phyloP scores from a whole-genome alignment of 164 flowering plant genomes.

The Saururus chinensis region DNA sequence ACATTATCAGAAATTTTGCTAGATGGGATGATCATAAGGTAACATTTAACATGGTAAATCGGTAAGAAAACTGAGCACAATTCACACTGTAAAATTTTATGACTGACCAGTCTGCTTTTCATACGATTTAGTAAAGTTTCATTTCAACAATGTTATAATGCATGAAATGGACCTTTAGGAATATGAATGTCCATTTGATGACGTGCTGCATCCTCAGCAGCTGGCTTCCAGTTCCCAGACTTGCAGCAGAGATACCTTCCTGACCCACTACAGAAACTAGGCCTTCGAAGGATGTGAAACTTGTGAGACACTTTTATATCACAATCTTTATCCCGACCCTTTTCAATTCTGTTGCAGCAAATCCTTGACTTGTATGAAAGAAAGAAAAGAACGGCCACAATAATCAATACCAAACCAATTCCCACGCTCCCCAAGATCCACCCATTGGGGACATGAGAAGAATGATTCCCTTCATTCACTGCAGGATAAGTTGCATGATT shows the following conservation, averaged over 20 bases:
- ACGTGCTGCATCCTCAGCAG: constrained; percentile 38
- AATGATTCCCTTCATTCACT: constrained; percentile 34
- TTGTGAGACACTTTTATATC: constrained; percentile 48
- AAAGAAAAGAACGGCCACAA: constrained; percentile 30
- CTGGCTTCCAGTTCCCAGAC: constrained; percentile 40
- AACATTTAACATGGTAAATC: too few relatives aligned
- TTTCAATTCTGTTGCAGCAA: constrained; percentile 24
- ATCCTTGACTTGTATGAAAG: constrained; percentile 38
- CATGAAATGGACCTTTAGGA: constrained; percentile 46
- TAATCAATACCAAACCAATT: constrained; percentile 39
- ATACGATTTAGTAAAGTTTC: too few relatives aligned
- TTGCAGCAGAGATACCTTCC: constrained; percentile 48
- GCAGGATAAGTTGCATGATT: constrained; percentile 21
- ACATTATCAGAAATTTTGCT: too few relatives aligned
- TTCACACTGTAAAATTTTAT: too few relatives aligned
- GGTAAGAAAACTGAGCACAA: too few relatives aligned
- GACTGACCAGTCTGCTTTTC: too few relatives aligned
- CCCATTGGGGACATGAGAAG: constrained; percentile 50
- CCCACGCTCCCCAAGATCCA: constrained; percentile 77
- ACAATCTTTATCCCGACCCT: constrained; percentile 33
- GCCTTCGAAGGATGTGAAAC: constrained; percentile 66
- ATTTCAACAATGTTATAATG: too few relatives aligned
- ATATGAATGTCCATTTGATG: constrained; percentile 48
- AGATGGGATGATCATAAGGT: too few relatives aligned
- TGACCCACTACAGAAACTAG: constrained; percentile 81